Base-by-base conservation (phyloP, 768 basidiomycete species). In the Boletellus sp. region DNA sequence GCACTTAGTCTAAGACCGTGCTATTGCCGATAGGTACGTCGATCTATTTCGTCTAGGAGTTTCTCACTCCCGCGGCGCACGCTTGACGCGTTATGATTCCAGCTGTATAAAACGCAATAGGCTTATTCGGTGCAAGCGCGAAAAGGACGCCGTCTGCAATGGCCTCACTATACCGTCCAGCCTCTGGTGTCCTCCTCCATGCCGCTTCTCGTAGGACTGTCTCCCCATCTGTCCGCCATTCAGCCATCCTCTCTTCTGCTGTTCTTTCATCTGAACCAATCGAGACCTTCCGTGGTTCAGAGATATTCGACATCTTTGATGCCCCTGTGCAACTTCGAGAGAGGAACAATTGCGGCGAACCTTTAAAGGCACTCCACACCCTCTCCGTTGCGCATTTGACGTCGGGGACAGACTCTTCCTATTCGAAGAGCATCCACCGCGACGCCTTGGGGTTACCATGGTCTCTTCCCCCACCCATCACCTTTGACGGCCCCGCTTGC, bases 241-340 rank as follows among this genome's bases (percentile, higher is more conserved):
- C 58, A 10, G 54, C 57, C 19, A 51, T 42, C 20, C 36, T 44
- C 20, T 47, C 61, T 24, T 48, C 48, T 23, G 15, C 50, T 4
- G 20, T 35, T 32, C 48, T 58, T 32, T 37, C 55, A 3, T 19
- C 40, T 6, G 40, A 40, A 23, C 26, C 41, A 13, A 43, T 42
- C 11, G 51, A 36, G 15, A 34, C 33, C 35, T 46, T 65, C 20
- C 58, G 55, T 15, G 48, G 65, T 17, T 63, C 64, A 11, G 67
- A 66, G 37, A 75, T 77, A 42, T 72, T 75, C 52, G 78, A 80
- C 59, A 78, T 81, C 50, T 78, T 78, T 57, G 78, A 80, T 50
- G 78, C 71, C 20, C 75, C 78, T 1, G 62, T 64, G 31, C 64
- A 63, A 26, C 70, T 76, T 19, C 67, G 70, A 17, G 72, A 72